These are phyloP conservation scores for Cladorrhinum sp. DNA, from an alignment of 2,329 filamentous ascomycete species.

Conservation along the genomic window DNA sequence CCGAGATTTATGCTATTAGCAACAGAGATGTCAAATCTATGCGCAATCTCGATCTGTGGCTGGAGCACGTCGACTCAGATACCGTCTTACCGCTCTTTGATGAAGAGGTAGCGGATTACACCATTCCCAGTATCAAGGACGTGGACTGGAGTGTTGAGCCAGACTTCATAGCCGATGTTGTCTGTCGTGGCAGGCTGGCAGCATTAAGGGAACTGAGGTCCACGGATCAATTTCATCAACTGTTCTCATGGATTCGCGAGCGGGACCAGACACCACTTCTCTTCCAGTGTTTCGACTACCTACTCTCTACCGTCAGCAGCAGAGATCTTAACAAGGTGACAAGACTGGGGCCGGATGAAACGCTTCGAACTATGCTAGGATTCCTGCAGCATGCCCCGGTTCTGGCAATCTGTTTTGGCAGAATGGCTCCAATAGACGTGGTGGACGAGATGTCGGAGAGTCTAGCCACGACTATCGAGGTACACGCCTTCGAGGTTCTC, in stretches of 20 bases:
- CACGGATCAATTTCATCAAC: conserved; percentile 21
- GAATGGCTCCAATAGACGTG: conserved; percentile 17
- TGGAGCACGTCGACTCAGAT: conserved; percentile 39
- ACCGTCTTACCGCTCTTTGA: conserved; percentile 37
- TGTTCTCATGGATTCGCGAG: conserved; percentile 18
- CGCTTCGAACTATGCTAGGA: conserved; percentile 25
- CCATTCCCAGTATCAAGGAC: conserved; percentile 29
- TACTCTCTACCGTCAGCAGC: neutral
- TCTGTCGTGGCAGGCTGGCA: neutral
- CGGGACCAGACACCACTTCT: conserved; percentile 10
- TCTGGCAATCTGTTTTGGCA: conserved; percentile 23
- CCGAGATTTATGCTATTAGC: conserved; percentile 43
- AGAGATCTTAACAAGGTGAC: neutral
- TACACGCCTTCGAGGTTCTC: conserved; percentile 5
- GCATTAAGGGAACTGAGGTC: conserved; percentile 5
- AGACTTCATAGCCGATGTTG: neutral
- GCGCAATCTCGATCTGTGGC: conserved; percentile 38
- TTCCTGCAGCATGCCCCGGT: conserved; percentile 20
- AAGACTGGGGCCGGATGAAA: neutral
- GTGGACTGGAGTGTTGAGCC: conserved; percentile 19
- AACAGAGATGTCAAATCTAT: conserved; percentile 39
- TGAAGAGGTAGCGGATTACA: conserved; percentile 33
- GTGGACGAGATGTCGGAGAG: conserved; percentile 17
- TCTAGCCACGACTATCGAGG: conserved; percentile 10
- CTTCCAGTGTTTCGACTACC: conserved; percentile 15